Evolutionary conservation across 179 eudicot genomes (phyloP).

Genomic region (Spinacia oleracea): DNA sequence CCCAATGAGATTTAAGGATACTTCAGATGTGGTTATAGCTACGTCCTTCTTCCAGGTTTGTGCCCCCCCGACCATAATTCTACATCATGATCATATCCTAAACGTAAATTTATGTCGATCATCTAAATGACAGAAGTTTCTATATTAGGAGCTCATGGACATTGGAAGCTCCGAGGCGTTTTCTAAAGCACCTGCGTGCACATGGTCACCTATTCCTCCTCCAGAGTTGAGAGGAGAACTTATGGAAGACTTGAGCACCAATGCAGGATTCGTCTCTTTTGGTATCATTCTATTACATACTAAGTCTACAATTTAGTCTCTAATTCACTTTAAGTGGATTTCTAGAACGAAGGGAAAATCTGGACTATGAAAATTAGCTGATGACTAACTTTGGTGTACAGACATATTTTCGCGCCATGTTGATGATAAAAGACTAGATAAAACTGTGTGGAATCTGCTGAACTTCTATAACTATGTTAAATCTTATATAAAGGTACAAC

Average conservation of each 20-base stretch:
- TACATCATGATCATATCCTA: not conserved
- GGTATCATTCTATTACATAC: constrained; percentile 40
- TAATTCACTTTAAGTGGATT: not conserved
- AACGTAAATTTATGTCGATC: not conserved
- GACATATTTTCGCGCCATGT: constrained; percentile 73
- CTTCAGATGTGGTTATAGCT: constrained; percentile 77
- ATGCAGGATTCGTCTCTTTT: constrained; percentile 87
- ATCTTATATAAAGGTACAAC: constrained; percentile 74
- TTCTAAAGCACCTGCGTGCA: constrained; percentile 78
- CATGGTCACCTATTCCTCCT: constrained; percentile 95
- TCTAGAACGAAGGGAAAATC: not conserved
- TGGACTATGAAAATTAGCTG: constrained; percentile 3
- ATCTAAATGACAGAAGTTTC: not conserved
- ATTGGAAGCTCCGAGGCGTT: constrained; percentile 55
- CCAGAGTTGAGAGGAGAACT: constrained; percentile 80
- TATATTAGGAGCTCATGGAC: constrained; percentile 73
- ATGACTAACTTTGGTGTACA: constrained; percentile 29
- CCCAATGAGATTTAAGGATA: constrained; percentile 87
- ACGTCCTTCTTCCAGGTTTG: constrained; percentile 94
- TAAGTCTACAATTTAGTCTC: not conserved
- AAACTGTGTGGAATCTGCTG: constrained; percentile 79
- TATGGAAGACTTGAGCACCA: constrained; percentile 80
- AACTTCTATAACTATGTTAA: constrained; percentile 76
- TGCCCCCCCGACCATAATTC: constrained; percentile 3
- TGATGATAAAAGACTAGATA: constrained; percentile 72